These are phyloP conservation scores for Fusarium succisae DNA, from an alignment of 2,329 filamentous ascomycete species.

Conservation along the genomic window DNA sequence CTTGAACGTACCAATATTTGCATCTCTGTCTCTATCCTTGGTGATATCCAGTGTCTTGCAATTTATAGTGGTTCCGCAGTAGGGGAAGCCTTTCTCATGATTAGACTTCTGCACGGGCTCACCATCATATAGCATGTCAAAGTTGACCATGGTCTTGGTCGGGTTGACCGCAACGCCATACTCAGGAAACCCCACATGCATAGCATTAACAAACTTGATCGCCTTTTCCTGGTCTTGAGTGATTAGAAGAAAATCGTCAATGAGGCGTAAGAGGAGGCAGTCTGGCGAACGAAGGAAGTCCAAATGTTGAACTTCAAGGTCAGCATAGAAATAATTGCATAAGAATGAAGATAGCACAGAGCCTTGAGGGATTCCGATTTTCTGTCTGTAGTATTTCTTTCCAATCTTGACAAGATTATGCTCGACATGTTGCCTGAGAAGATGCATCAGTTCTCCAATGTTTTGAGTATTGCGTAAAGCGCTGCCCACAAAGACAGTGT, in stretches of 20 bases:
- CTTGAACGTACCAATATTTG: conserved; percentile 57
- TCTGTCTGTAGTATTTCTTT: conserved; percentile 88
- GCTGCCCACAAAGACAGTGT: conserved; percentile 82
- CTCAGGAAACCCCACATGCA: conserved; percentile 80
- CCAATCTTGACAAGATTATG: conserved; percentile 89
- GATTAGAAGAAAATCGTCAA: conserved; percentile 93
- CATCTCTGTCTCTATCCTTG: conserved; percentile 69
- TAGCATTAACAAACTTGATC: conserved; percentile 75
- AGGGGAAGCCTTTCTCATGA: conserved; percentile 72
- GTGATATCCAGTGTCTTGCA: conserved; percentile 77
- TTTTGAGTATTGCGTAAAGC: conserved; percentile 66
- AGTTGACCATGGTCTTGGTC: conserved; percentile 86
- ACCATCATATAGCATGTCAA: conserved; percentile 69
- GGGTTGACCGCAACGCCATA: conserved; percentile 84
- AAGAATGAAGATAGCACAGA: conserved; percentile 86
- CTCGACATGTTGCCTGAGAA: conserved; percentile 82
- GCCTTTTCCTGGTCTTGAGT: conserved; percentile 76
- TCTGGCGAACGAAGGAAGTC: conserved; percentile 67
- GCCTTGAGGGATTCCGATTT: conserved; percentile 89
- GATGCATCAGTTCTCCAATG: conserved; percentile 68
- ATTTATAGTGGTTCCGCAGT: conserved; percentile 85
- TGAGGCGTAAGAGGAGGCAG: conserved; percentile 79
- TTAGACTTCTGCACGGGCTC: conserved; percentile 59
- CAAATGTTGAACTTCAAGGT: conserved; percentile 78
- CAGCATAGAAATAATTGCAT: conserved; percentile 96